These are phyloP conservation scores for Geotrichum aggregatum DNA, from an alignment of 1,139 yeast genomes.

Conservation along the genomic window DNA sequence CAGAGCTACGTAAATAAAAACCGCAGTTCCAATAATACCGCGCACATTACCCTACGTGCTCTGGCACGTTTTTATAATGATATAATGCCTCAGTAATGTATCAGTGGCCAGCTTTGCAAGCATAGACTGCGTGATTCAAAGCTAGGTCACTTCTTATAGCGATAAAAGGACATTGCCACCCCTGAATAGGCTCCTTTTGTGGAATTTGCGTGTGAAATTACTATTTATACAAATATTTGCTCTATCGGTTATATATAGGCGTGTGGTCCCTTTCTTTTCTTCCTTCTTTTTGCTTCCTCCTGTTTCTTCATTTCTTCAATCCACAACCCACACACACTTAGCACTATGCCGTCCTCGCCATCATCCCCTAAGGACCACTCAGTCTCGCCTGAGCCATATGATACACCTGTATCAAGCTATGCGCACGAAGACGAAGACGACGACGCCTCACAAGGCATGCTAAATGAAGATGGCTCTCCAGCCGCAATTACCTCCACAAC, in stretches of 20 bases:
- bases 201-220: background rate
- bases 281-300: constrained; percentile 1
- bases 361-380: background rate
- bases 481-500: constrained; percentile 22
- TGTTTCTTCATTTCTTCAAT: background rate
- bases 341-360: background rate
- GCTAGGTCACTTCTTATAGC: background rate
- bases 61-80: background rate
- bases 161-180: constrained; percentile 2
- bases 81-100: background rate
- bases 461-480: constrained; percentile 9
- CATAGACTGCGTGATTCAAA: background rate
- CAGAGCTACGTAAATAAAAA: background rate
- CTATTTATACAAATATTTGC: background rate
- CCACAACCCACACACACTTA: background rate
- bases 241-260: background rate
- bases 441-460: too few species aligned
- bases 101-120: background rate
- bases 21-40: background rate
- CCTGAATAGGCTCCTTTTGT: constrained; percentile 5
- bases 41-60: background rate
- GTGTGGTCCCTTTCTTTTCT: background rate
- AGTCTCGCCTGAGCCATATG: background rate
- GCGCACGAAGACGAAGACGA: constrained; percentile 1
- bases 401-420: background rate